Conservation (phyloP, 1,139 yeast genomes). For the Debaryomyces subglobosus region DNA sequence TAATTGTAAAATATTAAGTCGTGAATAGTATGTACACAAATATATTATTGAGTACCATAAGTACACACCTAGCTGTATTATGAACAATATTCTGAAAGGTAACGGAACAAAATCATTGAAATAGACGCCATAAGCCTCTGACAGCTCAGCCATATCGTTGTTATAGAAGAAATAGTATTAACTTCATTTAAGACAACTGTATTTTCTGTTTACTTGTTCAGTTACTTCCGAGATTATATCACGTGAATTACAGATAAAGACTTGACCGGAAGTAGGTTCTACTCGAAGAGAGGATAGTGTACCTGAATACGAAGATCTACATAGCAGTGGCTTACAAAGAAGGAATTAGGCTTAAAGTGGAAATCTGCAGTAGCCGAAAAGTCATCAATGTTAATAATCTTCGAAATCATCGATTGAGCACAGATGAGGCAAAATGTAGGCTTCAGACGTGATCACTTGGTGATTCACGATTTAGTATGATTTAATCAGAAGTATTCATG, state of each 20-base stretch:
- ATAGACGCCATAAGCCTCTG: not conserved
- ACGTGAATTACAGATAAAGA: not conserved
- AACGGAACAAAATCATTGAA: constrained; percentile 30
- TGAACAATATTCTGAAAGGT: constrained; percentile 39
- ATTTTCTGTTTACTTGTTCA: constrained; percentile 1
- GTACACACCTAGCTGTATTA: constrained; percentile 35
- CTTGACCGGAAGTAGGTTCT: not conserved
- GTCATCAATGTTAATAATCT: not conserved
- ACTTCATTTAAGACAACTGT: not conserved
- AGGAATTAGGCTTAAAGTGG: not conserved
- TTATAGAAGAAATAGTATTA: not conserved
- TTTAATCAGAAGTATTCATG: constrained; percentile 52
- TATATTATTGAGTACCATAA: constrained; percentile 40
- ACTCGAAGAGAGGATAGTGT: not conserved
- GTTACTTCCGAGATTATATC: not conserved
- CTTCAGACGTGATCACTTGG: constrained; percentile 31
- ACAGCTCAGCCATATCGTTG: not conserved
- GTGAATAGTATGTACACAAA: constrained; percentile 26
- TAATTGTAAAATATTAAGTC: constrained; percentile 39
- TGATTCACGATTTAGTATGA: constrained; percentile 33
- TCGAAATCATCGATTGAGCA: not conserved
- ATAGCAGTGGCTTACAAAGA: not conserved
- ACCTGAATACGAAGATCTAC: not conserved
- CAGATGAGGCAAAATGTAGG: constrained; percentile 14
- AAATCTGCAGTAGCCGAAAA: not conserved